phyloP scores from a whole-genome alignment of 257 asterid species.

The Hygrophila difformis region DNA sequence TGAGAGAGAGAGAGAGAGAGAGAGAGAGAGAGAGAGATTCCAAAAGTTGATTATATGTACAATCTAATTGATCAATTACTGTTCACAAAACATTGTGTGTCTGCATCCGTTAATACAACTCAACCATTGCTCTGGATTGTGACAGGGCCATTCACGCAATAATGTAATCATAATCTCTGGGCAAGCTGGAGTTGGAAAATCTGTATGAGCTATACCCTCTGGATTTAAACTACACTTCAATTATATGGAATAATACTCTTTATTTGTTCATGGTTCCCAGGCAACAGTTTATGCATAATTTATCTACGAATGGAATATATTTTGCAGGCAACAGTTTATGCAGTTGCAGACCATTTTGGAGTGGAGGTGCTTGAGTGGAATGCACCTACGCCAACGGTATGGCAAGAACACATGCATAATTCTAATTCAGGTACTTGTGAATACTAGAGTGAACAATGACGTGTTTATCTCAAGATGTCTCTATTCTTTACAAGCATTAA shows the following conservation, averaged over 20 bases:
- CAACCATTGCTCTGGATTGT: constrained; percentile 13
- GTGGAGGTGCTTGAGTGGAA: constrained; percentile 81
- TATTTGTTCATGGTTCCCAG: constrained; percentile 32
- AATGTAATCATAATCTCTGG: constrained; percentile 75
- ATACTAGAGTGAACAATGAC: not conserved
- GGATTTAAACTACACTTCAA: constrained; percentile 8
- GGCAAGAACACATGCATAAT: constrained; percentile 88
- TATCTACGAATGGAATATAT: constrained; percentile 21
- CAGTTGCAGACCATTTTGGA: constrained; percentile 68
- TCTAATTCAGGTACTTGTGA: constrained; percentile 57
- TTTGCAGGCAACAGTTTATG: constrained; percentile 63
- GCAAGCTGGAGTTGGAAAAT: constrained; percentile 96
- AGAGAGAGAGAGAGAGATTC: too few relatives aligned
- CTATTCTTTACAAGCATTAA: not conserved
- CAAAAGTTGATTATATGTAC: too few relatives aligned
- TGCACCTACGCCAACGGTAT: constrained; percentile 82
- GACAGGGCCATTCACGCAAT: constrained; percentile 39
- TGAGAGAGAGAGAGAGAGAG: too few relatives aligned
- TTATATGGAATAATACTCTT: constrained; percentile 11
- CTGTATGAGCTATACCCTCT: constrained; percentile 55
- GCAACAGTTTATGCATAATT: constrained; percentile 56
- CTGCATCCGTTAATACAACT: not conserved
- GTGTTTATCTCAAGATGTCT: constrained; percentile 9
- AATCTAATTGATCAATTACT: too few relatives aligned
- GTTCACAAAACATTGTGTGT: too few relatives aligned